These are phyloP conservation scores for Colletotrichum tropicale DNA, from an alignment of 2,329 filamentous ascomycete species.

Conservation along the genomic window DNA sequence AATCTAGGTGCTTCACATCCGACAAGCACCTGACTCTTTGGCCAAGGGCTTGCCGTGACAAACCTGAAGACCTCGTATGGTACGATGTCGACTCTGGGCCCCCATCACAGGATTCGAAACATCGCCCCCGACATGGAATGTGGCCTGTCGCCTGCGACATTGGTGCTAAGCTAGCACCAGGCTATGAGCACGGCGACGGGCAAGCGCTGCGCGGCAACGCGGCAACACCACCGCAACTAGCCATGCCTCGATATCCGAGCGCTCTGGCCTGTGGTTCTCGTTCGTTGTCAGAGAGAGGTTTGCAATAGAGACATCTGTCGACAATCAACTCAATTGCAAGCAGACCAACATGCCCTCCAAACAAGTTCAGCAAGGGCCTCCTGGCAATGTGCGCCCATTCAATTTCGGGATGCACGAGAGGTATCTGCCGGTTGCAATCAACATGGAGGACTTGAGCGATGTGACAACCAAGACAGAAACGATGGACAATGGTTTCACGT, in stretches of 20 bases:
- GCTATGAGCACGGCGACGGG: not conserved
- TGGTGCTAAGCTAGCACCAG: not conserved
- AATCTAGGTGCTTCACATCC: not conserved
- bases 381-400: not conserved
- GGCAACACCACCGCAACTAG: not conserved
- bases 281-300: not conserved
- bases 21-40: not conserved
- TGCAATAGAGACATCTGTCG: not conserved
- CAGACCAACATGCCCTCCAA: not conserved
- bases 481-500: not conserved
- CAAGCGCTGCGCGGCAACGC: not conserved
- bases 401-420: not conserved
- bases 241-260: not conserved
- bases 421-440: not conserved
- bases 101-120: not conserved
- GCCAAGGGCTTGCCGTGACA: not conserved
- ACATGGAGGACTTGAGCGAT: not conserved
- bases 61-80: not conserved
- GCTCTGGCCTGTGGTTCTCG: not conserved
- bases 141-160: not conserved
- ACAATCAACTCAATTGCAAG: not conserved
- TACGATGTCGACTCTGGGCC: not conserved
- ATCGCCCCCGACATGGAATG: not conserved
- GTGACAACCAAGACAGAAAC: not conserved
- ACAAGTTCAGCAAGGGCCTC: not conserved